These are phyloP conservation scores for Brassica incana DNA, from an alignment of 345 rosid genomes.

Conservation along the genomic window DNA sequence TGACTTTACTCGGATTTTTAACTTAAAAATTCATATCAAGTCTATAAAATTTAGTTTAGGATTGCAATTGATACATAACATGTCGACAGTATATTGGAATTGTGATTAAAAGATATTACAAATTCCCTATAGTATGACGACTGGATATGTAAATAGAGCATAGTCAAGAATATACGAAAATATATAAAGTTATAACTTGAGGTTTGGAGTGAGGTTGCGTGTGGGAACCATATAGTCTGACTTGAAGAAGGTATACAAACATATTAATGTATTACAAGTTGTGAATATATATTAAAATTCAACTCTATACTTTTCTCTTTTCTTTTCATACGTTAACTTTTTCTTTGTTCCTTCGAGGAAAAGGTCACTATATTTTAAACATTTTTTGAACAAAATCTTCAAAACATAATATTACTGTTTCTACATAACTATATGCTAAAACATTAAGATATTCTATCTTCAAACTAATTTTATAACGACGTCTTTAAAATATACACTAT, in stretches of 20 bases:
- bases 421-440: background rate
- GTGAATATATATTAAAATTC: background rate
- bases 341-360: background rate
- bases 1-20: constrained; percentile 13
- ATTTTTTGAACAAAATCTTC: background rate
- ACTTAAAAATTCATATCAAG: background rate
- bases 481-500: no score
- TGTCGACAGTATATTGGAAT: constrained; percentile 1
- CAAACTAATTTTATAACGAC: no score
- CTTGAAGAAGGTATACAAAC: constrained; percentile 7
- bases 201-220: constrained; percentile 23
- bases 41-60: background rate
- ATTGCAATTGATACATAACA: constrained; percentile 12
- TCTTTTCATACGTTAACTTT: constrained; percentile 3
- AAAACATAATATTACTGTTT: background rate
- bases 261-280: constrained; percentile 10
- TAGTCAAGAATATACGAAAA: constrained; percentile 12
- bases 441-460: background rate
- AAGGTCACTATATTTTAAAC: background rate
- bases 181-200: background rate
- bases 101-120: background rate
- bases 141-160: background rate
- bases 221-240: background rate
- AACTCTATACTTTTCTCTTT: background rate
- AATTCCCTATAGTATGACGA: background rate